Base-by-base conservation (phyloP, 768 basidiomycete genomes). In the Phallus indusiatus region DNA sequence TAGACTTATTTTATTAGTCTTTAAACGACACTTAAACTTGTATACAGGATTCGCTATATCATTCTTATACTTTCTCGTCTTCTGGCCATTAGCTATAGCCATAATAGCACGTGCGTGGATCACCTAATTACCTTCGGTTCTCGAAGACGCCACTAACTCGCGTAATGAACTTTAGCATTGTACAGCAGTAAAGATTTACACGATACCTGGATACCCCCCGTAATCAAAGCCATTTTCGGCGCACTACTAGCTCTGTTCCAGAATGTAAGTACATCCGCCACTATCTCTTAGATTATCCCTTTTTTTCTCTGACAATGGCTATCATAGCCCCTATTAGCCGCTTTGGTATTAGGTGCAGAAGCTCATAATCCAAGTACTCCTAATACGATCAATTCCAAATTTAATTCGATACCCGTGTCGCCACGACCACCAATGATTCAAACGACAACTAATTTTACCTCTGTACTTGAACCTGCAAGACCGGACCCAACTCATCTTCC, bases 31-130 rank as follows among this genome's bases (percentile, higher is more conserved):
- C n/a, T 7, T 28, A 28, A 28, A 2, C 12, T 10, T 42, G 42
- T 10, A 10, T 37, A 3, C 37, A 59, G 57, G 49, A 5, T 59
- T 59, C n/a, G 14, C 52, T 9, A 35, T 59, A 20, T 51, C 49
- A 1, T 22, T 37, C 14, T 11, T 52, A n/a, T 59, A 59, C 22
- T 59, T 59, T 36, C 10, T 48, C 14, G 7, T 59, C 9, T 53
- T 50, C n/a, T 59, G 57, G 57, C 47, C 57, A 7, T 16, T 59
- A 7, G 48, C 50, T 3, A 59, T 59, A 28, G 57, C 57, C 18
- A 59, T 59, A 18, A 20, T 36, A 28, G 57, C 57, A n/a, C 57
- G 57, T 59, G 50, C 12, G 57, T 50, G 11, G 33, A 6, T 49
- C 54, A 6, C 42, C 12, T 21, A 12, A 16, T 55, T 2, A 0